Evolutionary conservation across 2,329 filamentous ascomycete species (phyloP).

Genomic region (Lizonia empirigonia): DNA sequence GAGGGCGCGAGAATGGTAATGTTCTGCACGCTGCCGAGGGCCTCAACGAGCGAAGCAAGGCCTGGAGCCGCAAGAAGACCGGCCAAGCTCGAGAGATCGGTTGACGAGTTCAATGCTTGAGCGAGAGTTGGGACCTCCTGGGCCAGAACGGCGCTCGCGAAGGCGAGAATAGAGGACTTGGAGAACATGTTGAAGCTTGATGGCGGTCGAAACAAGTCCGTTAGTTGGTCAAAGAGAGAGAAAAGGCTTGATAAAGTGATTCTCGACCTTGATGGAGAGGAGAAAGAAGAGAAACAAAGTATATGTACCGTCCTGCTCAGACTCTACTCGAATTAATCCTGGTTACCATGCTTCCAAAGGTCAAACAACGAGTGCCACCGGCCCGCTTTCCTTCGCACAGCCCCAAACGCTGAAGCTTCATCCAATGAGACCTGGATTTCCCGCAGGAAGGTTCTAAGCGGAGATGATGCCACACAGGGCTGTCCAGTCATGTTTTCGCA

Average conservation of each 20-base stretch:
- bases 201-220: background rate
- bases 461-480: conserved; percentile 20
- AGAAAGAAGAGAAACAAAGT: conserved; percentile 17
- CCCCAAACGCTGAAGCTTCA: conserved; percentile 10
- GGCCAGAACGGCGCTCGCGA: conserved; percentile 43
- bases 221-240: background rate
- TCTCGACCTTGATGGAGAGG: background rate
- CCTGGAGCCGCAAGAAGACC: conserved; percentile 44
- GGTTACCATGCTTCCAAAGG: conserved; percentile 24
- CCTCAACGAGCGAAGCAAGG: conserved; percentile 43
- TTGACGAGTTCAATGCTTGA: conserved; percentile 24
- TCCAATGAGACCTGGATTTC: conserved; percentile 22
- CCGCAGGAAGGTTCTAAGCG: conserved; percentile 22
- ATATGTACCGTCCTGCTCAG: conserved; percentile 24
- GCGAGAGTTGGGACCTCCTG: conserved; percentile 29
- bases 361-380: conserved; percentile 13
- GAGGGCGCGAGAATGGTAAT: conserved; percentile 65
- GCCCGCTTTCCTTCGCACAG: conserved; percentile 16
- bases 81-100: conserved; percentile 40
- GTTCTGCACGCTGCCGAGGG: conserved; percentile 52
- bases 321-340: background rate
- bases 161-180: conserved; percentile 47
- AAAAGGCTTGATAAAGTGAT: background rate
- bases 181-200: conserved; percentile 44
- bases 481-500: conserved; percentile 25